These are phyloP conservation scores for Roridomyces roridus DNA, from an alignment of 768 basidiomycete genomes.

Conservation along the genomic window DNA sequence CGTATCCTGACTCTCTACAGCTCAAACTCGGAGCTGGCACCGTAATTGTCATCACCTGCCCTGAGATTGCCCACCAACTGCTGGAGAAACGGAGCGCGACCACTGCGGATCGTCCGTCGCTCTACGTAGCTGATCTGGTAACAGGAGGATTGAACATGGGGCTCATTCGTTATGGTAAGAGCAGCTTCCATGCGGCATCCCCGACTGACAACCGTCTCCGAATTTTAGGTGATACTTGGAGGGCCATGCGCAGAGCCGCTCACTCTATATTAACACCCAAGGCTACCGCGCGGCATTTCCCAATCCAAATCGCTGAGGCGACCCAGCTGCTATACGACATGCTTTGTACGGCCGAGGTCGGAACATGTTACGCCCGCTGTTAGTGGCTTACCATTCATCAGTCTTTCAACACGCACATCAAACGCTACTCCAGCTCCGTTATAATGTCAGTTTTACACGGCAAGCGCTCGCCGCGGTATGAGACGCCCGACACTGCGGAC, in stretches of 20 bases:
- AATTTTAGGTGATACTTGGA: constrained; percentile 26
- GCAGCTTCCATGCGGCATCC: no score
- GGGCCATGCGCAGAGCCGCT: constrained; percentile 26
- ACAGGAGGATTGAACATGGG: constrained; percentile 26
- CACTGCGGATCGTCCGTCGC: constrained; percentile 31
- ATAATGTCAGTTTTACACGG: constrained; percentile 38
- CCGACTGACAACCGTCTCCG: no score
- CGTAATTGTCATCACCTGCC: constrained; percentile 31
- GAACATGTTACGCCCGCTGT: no score
- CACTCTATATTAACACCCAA: constrained; percentile 13
- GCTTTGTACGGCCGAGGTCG: constrained; percentile 12
- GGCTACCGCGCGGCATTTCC: constrained; percentile 15
- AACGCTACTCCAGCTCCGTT: constrained; percentile 37
- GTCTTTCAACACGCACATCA: constrained; percentile 37
- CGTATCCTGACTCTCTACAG: not conserved
- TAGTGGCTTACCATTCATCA: no score
- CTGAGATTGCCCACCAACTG: constrained; percentile 29
- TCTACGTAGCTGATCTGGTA: constrained; percentile 25
- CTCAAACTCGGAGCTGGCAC: constrained; percentile 29
- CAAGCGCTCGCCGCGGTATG: constrained; percentile 34
- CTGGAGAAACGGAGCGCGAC: constrained; percentile 32
- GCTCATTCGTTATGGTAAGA: constrained; percentile 21
- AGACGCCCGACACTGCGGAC: constrained; percentile 28
- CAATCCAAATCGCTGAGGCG: constrained; percentile 29
- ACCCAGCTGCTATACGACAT: constrained; percentile 22